Evolutionary conservation across 129 eudicot species (phyloP).

Genomic region (Artemisia tridentata): DNA sequence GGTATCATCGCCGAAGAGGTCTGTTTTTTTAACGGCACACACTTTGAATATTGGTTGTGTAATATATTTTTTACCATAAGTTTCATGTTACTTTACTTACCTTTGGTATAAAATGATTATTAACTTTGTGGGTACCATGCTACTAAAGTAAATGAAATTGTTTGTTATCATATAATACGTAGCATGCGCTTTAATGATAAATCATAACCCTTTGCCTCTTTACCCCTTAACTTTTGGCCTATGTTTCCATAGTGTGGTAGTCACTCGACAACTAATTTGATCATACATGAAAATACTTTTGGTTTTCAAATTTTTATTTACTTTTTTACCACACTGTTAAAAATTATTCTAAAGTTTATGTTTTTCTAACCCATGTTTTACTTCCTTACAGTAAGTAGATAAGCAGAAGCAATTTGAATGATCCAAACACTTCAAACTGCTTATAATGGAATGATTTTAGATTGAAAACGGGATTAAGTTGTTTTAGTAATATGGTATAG

Average conservation of each 20-base stretch:
- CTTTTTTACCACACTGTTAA: no score
- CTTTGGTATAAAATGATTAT: background rate
- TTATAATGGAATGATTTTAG: no score
- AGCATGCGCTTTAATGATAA: conserved; percentile 40
- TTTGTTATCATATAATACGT: conserved; percentile 28
- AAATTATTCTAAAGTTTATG: no score
- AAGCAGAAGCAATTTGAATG: no score
- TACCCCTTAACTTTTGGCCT: conserved; percentile 20
- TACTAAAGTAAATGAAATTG: conserved; percentile 22
- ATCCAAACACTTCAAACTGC: no score
- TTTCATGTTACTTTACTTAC: conserved; percentile 12
- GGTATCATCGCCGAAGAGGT: conserved; percentile 97
- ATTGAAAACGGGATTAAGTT: no score
- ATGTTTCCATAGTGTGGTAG: conserved; percentile 26
- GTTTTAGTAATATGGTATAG: no score
- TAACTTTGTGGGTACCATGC: conserved; percentile 21
- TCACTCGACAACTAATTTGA: conserved; percentile 9
- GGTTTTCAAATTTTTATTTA: no score
- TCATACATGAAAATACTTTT: background rate
- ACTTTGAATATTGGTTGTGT: background rate
- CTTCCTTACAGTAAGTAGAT: no score
- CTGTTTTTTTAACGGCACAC: background rate
- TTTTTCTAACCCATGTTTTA: no score
- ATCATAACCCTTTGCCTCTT: conserved; percentile 19
- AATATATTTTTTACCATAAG: background rate